phyloP scores from a whole-genome alignment of 2,329 filamentous ascomycete genomes.

The Verticillium tricorpus region DNA sequence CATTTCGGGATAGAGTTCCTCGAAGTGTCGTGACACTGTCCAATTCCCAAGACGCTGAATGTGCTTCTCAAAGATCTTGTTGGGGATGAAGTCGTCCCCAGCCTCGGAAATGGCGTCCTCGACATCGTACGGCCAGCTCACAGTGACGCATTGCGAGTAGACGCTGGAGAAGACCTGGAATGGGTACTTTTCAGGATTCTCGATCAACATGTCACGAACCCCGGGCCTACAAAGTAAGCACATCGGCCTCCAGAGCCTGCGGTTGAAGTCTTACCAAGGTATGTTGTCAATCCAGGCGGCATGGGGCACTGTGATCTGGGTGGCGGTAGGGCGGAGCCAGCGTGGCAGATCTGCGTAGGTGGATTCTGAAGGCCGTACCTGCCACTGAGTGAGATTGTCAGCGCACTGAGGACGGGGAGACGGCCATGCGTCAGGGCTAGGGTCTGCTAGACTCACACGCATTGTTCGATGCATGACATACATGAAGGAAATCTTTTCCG shows the following conservation, averaged over 20 bases:
- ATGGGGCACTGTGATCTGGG: conserved; percentile 3
- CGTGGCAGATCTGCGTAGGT: background rate
- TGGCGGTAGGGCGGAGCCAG: conserved; percentile 4
- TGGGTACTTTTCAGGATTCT: conserved; percentile 2
- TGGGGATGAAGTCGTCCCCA: background rate
- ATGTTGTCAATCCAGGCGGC: conserved; percentile 4
- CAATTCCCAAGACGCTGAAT: background rate
- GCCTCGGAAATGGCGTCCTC: background rate
- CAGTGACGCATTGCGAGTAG: conserved; percentile 3
- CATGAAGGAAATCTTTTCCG: conserved; percentile 4
- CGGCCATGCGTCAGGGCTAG: too few species aligned
- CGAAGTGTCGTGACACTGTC: conserved; percentile 3
- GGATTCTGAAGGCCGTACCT: background rate
- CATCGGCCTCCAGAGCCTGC: background rate
- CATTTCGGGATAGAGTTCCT: background rate
- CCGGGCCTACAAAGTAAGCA: background rate
- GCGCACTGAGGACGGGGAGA: too few species aligned
- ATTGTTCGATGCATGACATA: conserved; percentile 3
- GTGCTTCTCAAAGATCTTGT: conserved; percentile 5
- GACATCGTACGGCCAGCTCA: conserved; percentile 3
- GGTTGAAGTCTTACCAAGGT: background rate
- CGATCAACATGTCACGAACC: conserved; percentile 3
- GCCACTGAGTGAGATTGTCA: background rate
- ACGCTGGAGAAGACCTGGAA: conserved; percentile 1
- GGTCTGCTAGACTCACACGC: background rate